These are phyloP conservation scores for Hepatocystis sp. DNA, from an alignment of 169 alveolate genomes.

Conservation along the genomic window DNA sequence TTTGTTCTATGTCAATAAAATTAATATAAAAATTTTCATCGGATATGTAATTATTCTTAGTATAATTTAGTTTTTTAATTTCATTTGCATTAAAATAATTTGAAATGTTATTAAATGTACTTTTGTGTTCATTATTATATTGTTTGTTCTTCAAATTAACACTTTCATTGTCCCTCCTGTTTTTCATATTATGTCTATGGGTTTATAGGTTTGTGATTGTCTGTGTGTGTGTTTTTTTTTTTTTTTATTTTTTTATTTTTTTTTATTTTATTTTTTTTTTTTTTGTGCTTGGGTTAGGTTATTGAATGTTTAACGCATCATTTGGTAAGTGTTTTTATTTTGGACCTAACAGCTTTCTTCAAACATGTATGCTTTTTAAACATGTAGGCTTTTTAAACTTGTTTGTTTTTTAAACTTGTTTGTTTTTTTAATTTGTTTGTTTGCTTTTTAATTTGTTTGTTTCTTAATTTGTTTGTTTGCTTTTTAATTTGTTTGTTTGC, in stretches of 20 bases:
- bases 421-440: too few species aligned
- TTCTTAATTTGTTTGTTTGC: neutral
- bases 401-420: too few species aligned
- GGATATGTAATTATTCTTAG: slow-evolving; percentile 16
- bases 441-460: too few species aligned
- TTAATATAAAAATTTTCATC: slow-evolving; percentile 31
- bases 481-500: neutral
- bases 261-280: neutral
- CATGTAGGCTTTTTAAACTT: too few species aligned
- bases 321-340: too few species aligned
- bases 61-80: slow-evolving; percentile 20
- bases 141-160: slow-evolving; percentile 11
- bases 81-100: slow-evolving; percentile 42
- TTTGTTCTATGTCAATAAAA: neutral
- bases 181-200: slow-evolving; percentile 21
- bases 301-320: too few species aligned
- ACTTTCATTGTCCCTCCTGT: slow-evolving; percentile 11
- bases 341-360: too few species aligned
- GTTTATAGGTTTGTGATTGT: neutral
- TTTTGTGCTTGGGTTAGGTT: too few species aligned
- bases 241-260: neutral
- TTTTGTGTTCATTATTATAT: slow-evolving; percentile 12
- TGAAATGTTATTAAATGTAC: slow-evolving; percentile 11
- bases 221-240: too few species aligned
- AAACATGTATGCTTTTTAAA: too few species aligned